A percentile compares a stretch with the other conserved stretches of the same genome.
Conservation (phyloP, 164 flowering plant genomes). For the Nelumbo lutea region DNA sequence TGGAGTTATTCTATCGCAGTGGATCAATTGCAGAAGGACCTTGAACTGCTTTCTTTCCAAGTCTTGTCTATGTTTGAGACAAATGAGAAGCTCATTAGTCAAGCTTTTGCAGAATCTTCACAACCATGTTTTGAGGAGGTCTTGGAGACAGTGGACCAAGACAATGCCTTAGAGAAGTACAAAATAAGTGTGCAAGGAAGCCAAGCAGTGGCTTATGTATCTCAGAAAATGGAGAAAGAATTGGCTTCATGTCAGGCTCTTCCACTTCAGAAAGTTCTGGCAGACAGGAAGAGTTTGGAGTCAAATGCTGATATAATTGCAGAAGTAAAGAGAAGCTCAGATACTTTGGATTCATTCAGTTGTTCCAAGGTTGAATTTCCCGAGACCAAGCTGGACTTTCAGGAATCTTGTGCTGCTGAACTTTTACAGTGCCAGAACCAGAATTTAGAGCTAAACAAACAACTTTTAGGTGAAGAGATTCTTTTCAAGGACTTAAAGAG, state of each 20-base stretch:
- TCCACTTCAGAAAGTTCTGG: not conserved
- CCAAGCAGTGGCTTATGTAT: not conserved
- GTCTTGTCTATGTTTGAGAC: constrained; percentile 89
- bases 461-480: constrained; percentile 36
- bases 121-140: constrained; percentile 26
- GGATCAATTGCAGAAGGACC: constrained; percentile 81
- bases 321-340: constrained; percentile 2
- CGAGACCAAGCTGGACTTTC: constrained; percentile 14
- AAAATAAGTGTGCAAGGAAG: constrained; percentile 1
- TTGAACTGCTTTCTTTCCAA: constrained; percentile 83
- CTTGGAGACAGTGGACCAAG: constrained; percentile 16
- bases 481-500: constrained; percentile 46
- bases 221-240: constrained; percentile 8
- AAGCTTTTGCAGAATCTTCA: constrained; percentile 57
- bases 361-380: constrained; percentile 10
- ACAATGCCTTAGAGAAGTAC: constrained; percentile 13
- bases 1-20: constrained; percentile 84
- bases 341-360: constrained; percentile 3
- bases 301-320: not conserved
- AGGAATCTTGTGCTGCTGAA: constrained; percentile 19
- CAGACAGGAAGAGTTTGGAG: constrained; percentile 5
- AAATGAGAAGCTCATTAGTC: constrained; percentile 70
- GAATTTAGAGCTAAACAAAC: constrained; percentile 25
- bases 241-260: constrained; percentile 6
- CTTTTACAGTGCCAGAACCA: constrained; percentile 28